phyloP scores from a whole-genome alignment of 805 yeast genomes.

The Spathaspora hagerdaliae region DNA sequence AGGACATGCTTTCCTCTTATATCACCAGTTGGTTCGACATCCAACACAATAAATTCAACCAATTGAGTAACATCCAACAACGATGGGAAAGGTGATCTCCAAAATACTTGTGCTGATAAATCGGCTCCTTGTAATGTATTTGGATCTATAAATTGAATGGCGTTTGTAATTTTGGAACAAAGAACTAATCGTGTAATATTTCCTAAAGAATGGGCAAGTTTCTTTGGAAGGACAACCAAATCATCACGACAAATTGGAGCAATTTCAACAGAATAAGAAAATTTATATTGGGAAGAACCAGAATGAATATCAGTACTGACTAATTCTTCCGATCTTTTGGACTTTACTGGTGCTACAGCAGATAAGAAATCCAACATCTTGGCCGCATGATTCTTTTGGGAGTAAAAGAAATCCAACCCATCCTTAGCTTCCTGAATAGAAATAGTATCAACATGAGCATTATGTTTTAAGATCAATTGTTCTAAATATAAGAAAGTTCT shows the following conservation, averaged over 20 bases:
- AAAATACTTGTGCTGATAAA: conserved; percentile 64
- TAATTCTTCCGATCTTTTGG: conserved; percentile 84
- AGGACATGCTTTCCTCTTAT: conserved; percentile 72
- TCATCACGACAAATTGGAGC: conserved; percentile 98
- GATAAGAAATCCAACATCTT: conserved; percentile 89
- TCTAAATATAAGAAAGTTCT: conserved; percentile 94
- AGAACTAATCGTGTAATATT: conserved; percentile 76
- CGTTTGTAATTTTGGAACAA: conserved; percentile 80
- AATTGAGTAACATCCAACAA: conserved; percentile 73
- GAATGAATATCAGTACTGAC: conserved; percentile 90
- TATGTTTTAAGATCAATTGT: conserved; percentile 88
- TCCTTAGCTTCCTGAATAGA: conserved; percentile 90
- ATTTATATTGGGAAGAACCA: conserved; percentile 82
- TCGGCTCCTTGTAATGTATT: conserved; percentile 75
- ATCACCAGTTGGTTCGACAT: conserved; percentile 87
- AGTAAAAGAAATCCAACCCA: conserved; percentile 91
- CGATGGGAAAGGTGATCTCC: conserved; percentile 78
- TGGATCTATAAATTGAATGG: conserved; percentile 86
- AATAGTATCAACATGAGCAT: conserved; percentile 90
- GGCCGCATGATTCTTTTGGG: conserved; percentile 84
- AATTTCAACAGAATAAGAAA: conserved; percentile 87
- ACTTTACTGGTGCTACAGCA: conserved; percentile 80
- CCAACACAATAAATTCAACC: conserved; percentile 84
- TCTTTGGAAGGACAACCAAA: conserved; percentile 84
- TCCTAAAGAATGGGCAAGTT: conserved; percentile 79